A percentile compares a stretch with the other conserved stretches of the same genome.
phyloP scores from a whole-genome alignment of 306 rosid species.

The Luffa aegyptiaca region DNA sequence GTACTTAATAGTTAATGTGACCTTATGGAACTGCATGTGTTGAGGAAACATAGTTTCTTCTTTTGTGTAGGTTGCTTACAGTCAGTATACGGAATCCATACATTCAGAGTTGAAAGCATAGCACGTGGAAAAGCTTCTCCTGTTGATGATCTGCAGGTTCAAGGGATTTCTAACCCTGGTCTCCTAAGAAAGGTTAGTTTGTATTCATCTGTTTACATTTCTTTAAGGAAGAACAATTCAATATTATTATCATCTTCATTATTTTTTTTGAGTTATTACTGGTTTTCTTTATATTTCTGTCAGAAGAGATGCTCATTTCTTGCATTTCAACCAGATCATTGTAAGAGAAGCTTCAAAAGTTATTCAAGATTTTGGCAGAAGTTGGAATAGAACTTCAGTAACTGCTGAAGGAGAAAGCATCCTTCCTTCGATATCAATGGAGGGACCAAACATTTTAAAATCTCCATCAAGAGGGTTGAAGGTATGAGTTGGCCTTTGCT shows the following conservation, averaged over 20 bases:
- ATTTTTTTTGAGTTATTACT: not conserved
- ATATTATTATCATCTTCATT: not conserved
- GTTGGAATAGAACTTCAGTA: constrained; percentile 29
- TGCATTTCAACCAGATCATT: constrained; percentile 49
- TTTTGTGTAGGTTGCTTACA: constrained; percentile 69
- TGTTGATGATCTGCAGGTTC: constrained; percentile 81
- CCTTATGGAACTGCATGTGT: not conserved
- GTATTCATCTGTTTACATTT: constrained; percentile 8
- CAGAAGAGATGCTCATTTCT: not conserved
- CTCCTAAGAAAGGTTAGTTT: constrained; percentile 58
- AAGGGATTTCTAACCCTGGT: constrained; percentile 72
- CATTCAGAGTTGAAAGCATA: constrained; percentile 80
- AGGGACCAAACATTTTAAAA: constrained; percentile 45
- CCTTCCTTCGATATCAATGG: constrained; percentile 28
- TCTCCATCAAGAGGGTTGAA: constrained; percentile 67
- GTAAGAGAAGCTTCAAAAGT: constrained; percentile 62
- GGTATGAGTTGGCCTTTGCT: constrained; percentile 25
- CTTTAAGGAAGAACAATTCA: not conserved
- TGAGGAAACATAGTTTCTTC: not conserved
- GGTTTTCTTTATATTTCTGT: not conserved
- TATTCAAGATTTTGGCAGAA: constrained; percentile 31
- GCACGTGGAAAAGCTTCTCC: constrained; percentile 73
- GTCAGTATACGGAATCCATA: constrained; percentile 67
- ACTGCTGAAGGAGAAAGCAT: constrained; percentile 33
- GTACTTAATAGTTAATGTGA: not conserved